A percentile compares a stretch with the other conserved stretches of the same genome.
phyloP scores from a whole-genome alignment of 108 stramenopile genomes.

The Conticribra weissflogii region DNA sequence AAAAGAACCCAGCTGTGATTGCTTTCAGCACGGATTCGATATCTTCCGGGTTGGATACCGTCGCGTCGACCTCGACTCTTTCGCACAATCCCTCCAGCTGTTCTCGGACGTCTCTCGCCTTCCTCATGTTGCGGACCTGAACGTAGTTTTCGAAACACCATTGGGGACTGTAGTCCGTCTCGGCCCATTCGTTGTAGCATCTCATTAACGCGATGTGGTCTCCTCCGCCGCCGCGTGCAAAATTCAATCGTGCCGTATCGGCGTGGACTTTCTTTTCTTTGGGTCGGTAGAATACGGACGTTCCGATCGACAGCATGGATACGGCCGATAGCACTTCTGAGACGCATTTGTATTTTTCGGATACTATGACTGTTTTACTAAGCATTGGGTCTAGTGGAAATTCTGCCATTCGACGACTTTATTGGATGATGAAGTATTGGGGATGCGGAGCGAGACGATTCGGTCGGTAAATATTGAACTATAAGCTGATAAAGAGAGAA shows the following conservation, averaged over 20 bases:
- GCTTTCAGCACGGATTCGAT: constrained; percentile 88
- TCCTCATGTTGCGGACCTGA: constrained; percentile 92
- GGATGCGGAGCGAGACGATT: too few relatives aligned
- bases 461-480: too few relatives aligned
- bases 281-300: constrained; percentile 95
- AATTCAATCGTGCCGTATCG: constrained; percentile 95
- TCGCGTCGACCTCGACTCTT: constrained; percentile 94
- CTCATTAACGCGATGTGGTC: constrained; percentile 93
- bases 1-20: constrained; percentile 98
- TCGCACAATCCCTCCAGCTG: constrained; percentile 98
- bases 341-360: constrained; percentile 94
- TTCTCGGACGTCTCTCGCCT: constrained; percentile 97
- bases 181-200: constrained; percentile 95
- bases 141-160: constrained; percentile 99
- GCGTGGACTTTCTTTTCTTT: constrained; percentile 98
- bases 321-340: constrained; percentile 93
- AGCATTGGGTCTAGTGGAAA: constrained; percentile 99
- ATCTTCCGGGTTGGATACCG: constrained; percentile 71
- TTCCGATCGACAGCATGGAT: constrained; percentile 95
- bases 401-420: constrained; percentile 98
- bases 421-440: too few relatives aligned
- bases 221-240: constrained; percentile 97
- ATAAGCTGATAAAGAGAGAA: too few relatives aligned
- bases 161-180: constrained; percentile 89
- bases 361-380: constrained; percentile 93